phyloP scores from a whole-genome alignment of 1,139 yeast genomes.

The Taphrina communis region DNA sequence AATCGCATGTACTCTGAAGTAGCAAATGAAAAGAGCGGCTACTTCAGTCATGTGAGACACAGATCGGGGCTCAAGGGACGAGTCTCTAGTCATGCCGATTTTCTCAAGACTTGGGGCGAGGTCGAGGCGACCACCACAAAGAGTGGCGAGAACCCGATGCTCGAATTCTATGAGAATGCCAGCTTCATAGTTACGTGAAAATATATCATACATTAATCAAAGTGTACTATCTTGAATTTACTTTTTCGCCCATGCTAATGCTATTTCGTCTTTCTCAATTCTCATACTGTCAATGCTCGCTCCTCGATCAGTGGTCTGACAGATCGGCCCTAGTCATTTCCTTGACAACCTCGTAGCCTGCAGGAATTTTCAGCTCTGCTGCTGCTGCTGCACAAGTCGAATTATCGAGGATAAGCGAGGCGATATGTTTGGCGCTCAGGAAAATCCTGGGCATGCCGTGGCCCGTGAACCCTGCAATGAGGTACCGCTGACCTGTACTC shows the following conservation, averaged over 20 bases:
- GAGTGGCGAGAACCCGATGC: constrained; percentile 86
- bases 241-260: too few relatives aligned
- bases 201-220: too few relatives aligned
- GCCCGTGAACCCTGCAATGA: constrained; percentile 22
- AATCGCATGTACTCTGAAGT: constrained; percentile 68
- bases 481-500: not conserved
- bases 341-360: constrained; percentile 2
- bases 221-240: too few relatives aligned
- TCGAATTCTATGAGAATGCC: constrained; percentile 71
- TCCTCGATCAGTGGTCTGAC: not conserved
- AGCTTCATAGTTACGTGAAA: constrained; percentile 31
- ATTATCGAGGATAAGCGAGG: not conserved
- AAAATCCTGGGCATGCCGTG: constrained; percentile 33
- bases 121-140: constrained; percentile 69
- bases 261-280: too few relatives aligned
- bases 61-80: constrained; percentile 61
- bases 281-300: too few relatives aligned
- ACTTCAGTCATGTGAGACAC: constrained; percentile 34
- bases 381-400: not conserved
- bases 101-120: constrained; percentile 75
- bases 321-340: constrained; percentile 5
- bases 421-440: constrained; percentile 17
- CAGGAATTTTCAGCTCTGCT: not conserved
- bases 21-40: constrained; percentile 27
- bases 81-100: constrained; percentile 67